Evolutionary conservation across 2,329 filamentous ascomycete species (phyloP).

Genomic region (Aspergillus flavus): DNA sequence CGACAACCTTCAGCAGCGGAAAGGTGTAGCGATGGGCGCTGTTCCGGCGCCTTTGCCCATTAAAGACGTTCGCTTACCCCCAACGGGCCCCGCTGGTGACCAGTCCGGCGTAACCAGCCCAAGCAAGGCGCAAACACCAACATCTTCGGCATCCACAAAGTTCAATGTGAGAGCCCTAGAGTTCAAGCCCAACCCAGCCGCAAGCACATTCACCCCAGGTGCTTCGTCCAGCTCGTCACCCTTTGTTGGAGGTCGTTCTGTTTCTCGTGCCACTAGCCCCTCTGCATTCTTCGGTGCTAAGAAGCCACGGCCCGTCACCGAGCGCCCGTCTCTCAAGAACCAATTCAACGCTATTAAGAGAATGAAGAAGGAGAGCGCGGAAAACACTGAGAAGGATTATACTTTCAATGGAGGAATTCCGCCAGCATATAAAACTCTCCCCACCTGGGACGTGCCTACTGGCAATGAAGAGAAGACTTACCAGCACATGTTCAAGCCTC

Average conservation of each 20-base stretch:
- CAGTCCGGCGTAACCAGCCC: conserved; percentile 50
- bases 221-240: conserved; percentile 66
- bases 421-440: conserved; percentile 79
- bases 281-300: conserved; percentile 66
- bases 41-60: conserved; percentile 60
- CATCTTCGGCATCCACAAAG: conserved; percentile 54
- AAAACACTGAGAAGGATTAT: conserved; percentile 62
- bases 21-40: conserved; percentile 40
- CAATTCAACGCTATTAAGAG: conserved; percentile 69
- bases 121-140: conserved; percentile 54
- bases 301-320: conserved; percentile 66
- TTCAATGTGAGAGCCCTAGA: conserved; percentile 69
- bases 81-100: conserved; percentile 70
- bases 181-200: conserved; percentile 83
- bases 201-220: conserved; percentile 76
- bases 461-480: conserved; percentile 78
- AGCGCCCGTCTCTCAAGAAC: conserved; percentile 57
- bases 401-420: conserved; percentile 79
- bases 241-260: conserved; percentile 54
- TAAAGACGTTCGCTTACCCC: conserved; percentile 70
- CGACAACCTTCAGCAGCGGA: conserved; percentile 56
- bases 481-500: conserved; percentile 76
- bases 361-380: conserved; percentile 65
- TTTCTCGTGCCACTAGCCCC: conserved; percentile 52
- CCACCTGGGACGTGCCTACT: conserved; percentile 76